A percentile compares a stretch with the other conserved stretches of the same genome.
phyloP scores from a whole-genome alignment of 345 rosid genomes.

The Euphorbia tirucalli region DNA sequence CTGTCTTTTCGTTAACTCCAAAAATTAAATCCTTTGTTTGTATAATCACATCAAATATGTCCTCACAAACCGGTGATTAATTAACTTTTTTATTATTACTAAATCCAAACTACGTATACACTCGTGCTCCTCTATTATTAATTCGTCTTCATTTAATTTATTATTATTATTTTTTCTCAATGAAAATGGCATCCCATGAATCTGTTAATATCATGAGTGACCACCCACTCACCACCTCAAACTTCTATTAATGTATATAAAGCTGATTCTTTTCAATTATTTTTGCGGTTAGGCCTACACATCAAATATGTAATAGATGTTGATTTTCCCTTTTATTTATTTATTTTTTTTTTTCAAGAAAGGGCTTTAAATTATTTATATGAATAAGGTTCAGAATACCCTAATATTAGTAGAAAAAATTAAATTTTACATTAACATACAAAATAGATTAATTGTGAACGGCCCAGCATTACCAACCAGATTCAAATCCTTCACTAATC shows the following conservation, averaged over 20 bases:
- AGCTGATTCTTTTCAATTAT: neutral
- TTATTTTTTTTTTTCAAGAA: neutral
- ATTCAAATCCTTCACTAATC: no score
- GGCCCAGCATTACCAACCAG: no score
- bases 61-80: neutral
- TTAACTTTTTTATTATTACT: no score
- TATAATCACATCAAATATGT: neutral
- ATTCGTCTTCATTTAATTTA: no score
- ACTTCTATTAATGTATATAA: no score
- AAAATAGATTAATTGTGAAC: no score
- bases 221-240: neutral
- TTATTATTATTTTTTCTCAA: neutral
- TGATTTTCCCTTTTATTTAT: neutral
- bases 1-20: conserved; percentile 6
- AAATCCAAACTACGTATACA: neutral
- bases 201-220: conserved; percentile 11
- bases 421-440: no score
- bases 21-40: neutral
- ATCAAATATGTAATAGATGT: neutral
- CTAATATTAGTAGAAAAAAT: no score
- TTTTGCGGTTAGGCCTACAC: neutral
- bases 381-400: no score
- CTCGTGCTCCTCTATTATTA: neutral
- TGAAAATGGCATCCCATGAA: conserved; percentile 5
- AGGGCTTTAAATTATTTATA: no score